Conservation (phyloP, 805 yeast species). For the Starmerella geochares region DNA sequence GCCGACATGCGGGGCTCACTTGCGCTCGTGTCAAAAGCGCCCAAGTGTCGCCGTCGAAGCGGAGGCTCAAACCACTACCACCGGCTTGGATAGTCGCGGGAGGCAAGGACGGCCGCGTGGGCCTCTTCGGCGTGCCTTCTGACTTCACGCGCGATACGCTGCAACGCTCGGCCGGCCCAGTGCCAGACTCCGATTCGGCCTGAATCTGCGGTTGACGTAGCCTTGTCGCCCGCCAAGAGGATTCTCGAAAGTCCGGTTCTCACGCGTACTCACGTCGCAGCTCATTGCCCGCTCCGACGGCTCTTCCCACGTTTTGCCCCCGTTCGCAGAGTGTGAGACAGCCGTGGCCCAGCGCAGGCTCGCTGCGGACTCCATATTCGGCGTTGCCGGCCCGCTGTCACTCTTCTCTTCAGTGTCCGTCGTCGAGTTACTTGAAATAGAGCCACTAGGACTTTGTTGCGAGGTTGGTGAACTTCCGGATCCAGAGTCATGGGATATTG, state of each 20-base stretch:
- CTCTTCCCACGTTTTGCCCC: neutral
- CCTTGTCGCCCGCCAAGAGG: constrained; percentile 10
- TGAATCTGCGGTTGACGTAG: constrained; percentile 10
- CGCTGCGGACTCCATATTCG: neutral
- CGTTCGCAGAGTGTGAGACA: neutral
- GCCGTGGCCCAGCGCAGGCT: neutral
- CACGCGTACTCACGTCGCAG: constrained; percentile 9
- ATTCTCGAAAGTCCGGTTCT: constrained; percentile 11
- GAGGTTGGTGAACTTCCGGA: neutral
- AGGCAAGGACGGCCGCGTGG: constrained; percentile 47
- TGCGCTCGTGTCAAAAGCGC: constrained; percentile 11
- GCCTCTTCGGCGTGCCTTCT: constrained; percentile 30
- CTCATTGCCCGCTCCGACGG: constrained; percentile 12
- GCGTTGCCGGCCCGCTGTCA: neutral
- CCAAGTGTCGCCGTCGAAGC: neutral
- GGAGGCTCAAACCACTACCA: constrained; percentile 19
- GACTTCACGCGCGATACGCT: constrained; percentile 8
- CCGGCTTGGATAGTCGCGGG: constrained; percentile 38
- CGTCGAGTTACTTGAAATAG: neutral
- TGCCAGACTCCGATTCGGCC: neutral
- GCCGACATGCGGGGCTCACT: constrained; percentile 28
- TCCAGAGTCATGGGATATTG: neutral
- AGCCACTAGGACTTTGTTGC: neutral
- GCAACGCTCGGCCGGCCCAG: constrained; percentile 16
- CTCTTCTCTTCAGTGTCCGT: neutral